Conservation (phyloP, 768 basidiomycete genomes). For the Phaffia australis region DNA sequence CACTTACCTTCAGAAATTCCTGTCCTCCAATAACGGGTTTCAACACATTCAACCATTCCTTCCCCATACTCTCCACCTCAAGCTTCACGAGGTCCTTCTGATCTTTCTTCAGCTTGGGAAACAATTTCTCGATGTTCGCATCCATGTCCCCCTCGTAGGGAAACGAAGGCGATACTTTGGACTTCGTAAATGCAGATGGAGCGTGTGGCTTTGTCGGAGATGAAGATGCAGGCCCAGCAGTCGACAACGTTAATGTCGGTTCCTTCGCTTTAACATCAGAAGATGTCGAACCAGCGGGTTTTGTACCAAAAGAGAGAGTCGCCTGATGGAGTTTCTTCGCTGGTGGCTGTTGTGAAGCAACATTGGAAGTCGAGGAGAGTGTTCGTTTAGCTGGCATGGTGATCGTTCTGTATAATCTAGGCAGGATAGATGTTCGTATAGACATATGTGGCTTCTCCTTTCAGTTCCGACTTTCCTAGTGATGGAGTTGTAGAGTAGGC, state of each 20-base stretch:
- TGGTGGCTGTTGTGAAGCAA: too few relatives aligned
- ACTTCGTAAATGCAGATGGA: not conserved
- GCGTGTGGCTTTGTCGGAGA: not conserved
- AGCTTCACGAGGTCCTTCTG: constrained; percentile 29
- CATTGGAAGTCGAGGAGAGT: too few relatives aligned
- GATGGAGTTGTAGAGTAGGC: too few relatives aligned
- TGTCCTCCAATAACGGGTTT: constrained; percentile 35
- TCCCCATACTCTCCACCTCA: constrained; percentile 36
- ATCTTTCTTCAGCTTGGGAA: constrained; percentile 10
- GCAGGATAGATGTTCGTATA: too few relatives aligned
- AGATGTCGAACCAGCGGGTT: not conserved
- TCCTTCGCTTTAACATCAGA: not conserved
- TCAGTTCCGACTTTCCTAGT: too few relatives aligned
- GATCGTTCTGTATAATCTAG: too few relatives aligned
- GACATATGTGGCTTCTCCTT: too few relatives aligned
- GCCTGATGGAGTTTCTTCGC: constrained; percentile 10
- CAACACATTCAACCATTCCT: constrained; percentile 38
- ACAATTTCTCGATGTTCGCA: constrained; percentile 6
- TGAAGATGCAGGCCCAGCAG: not conserved
- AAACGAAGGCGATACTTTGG: not conserved
- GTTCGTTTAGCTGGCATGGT: too few relatives aligned
- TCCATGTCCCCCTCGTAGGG: not conserved
- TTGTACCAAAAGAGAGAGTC: constrained; percentile 8
- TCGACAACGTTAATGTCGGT: too few relatives aligned
- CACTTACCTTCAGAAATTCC: constrained; percentile 35